Percentiles rank a stretch among this genome's conserved stretches.
Conservation (phyloP, 2,329 filamentous ascomycete genomes). For the Trichoderma atrobrunneum region DNA sequence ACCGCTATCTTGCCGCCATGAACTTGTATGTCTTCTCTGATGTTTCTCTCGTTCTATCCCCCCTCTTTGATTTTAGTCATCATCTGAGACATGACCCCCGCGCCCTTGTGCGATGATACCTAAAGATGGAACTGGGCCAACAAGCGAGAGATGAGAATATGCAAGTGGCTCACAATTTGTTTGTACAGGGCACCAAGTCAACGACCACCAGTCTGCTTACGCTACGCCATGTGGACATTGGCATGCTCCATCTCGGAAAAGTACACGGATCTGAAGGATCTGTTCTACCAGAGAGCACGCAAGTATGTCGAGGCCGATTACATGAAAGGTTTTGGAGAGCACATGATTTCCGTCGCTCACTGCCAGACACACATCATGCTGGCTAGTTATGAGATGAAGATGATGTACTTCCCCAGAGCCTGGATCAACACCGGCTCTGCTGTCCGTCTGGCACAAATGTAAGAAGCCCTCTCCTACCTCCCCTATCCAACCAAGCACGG, state of each 20-base stretch:
- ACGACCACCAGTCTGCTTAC: constrained; percentile 80
- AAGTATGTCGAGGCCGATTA: constrained; percentile 91
- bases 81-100: background rate
- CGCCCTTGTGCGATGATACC: background rate
- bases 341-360: constrained; percentile 80
- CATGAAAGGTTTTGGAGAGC: constrained; percentile 87
- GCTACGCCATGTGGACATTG: constrained; percentile 95
- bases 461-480: constrained; percentile 28
- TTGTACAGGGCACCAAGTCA: constrained; percentile 65
- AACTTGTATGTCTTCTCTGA: constrained; percentile 57
- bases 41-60: background rate
- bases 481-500: background rate
- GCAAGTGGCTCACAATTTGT: constrained; percentile 2
- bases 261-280: constrained; percentile 72
- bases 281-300: constrained; percentile 85
- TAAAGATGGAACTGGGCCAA: background rate
- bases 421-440: constrained; percentile 89
- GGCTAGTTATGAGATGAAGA: constrained; percentile 87
- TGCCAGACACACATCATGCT: constrained; percentile 81
- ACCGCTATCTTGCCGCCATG: constrained; percentile 83
- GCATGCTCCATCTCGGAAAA: constrained; percentile 85
- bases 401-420: constrained; percentile 94
- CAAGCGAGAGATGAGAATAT: background rate
- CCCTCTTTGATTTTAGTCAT: background rate
- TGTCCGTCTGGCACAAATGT: constrained; percentile 82